Evolutionary conservation across 2,329 filamentous ascomycete species (phyloP), one percentile per base, ranked within the genome.

Genomic region (Ceratocystiopsis minuta): DNA sequence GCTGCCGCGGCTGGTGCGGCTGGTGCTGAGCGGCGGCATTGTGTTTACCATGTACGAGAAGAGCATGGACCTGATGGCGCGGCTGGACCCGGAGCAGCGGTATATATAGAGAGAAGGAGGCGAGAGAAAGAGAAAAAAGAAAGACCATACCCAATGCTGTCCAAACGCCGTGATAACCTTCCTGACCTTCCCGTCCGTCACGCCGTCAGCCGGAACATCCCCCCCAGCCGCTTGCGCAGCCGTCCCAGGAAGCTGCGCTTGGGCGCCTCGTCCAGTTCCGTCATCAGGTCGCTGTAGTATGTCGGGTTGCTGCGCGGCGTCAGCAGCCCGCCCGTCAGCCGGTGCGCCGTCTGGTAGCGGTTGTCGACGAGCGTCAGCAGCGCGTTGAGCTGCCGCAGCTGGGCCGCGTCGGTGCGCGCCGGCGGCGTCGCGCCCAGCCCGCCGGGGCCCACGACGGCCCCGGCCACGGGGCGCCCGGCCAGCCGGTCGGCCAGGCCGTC

Each of bases 1-100:
- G 17, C 55, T 96, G 51, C 90, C 90, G 1, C 69, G 90, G 42
- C 60, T 98, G 53, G 88, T 77, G 18, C 69, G 90, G 44, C 59
- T 98, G 51, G 81, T 95, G 36, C 60, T 96, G 60, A 95, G 86
- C 54, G 90, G 90, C 43, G 90, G 90, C 16, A 94, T 98, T 54
- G 90, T 98, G 35, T 98, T 98, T 56, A 92, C 90, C 17, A 92
- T 96, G 78, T 90, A 95, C 58, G 88, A 96, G 65, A 95, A 95
- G 71, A 82, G 80, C 45, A 96, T 96, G 67, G 88, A 95, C 41
- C 53, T 86, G 44, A 75, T 98, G 66, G 74, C 84, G 53, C 67
- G 58, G 54, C 45, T 87, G 41, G 90, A 98, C 57, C 90, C 90
- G 0, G 72, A 92, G 53, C 76, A 77, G 55, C 80, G 70, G 57